Base-by-base conservation (phyloP, 148 eudicot genomes). In the Selenicereus undatus region DNA sequence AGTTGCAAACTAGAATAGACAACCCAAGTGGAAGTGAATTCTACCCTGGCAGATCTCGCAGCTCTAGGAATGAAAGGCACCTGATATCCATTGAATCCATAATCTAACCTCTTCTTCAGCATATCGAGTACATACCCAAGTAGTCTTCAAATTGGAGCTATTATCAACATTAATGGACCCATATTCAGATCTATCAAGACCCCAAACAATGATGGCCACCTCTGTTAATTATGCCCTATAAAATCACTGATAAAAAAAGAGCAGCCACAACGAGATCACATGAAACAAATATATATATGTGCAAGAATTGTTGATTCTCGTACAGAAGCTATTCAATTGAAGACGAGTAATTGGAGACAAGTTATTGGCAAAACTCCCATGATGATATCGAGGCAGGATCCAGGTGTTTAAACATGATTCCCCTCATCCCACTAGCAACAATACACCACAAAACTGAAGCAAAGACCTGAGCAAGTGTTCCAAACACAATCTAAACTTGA, bases 11-110 rank as follows among this genome's bases (percentile, higher is more conserved):
- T 65, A 71, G 26, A 56, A 72, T 65, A 22, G 48, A 82, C 16
- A 54, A 30, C 78, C 8, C 71, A 68, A 84, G 71, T 64, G 52
- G 39, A 64, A 10, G 64, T 14, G 71, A 66, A 66, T 74, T 24
- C 87, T 94, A 96, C 99, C 97, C 97, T 91, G 52, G 89, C 81
- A 68, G 99, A 93, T 90, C 99, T 90, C 30, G 91, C 80, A 56
- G 93, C 97, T 82, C 91, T 90, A 65, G 99, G 99, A 48, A 84
- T 79, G 74, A 88, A 90, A 80, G 97, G 97, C 74, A 89, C 91
- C 88, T 89, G 94, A 83, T 88, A 90, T 78, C 98, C 95, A 84
- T 85, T 79, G 83, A 92, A 89, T 85, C 97, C 98, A 79, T 89
- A 90, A 83, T 91, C 90, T 85, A 91, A 83, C 87, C 97, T 90